Evolutionary conservation across 176 grass and related monocot genomes (phyloP), one percentile per base, ranked within the genome.

Genomic region (Musa itinerans): DNA sequence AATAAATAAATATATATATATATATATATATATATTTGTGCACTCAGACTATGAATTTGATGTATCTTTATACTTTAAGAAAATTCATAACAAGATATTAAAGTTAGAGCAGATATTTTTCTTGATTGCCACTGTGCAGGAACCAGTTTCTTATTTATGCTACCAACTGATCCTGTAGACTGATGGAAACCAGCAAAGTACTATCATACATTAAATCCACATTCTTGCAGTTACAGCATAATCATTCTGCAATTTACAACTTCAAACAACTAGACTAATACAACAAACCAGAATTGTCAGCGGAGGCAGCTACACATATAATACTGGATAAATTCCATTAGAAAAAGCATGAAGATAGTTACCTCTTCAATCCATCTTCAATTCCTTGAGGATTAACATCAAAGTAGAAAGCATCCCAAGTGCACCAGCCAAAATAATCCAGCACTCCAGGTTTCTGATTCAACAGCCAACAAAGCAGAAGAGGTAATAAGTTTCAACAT

Each of bases 381-480:
- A 80, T 80, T 63, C 78, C 78, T 72, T 53, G 8, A 17, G 78
- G 78, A 63, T 73, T 63, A 52, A 80, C 78, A 73, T 73, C 78
- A 64, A 80, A 80, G 53, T 80, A 80, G 56, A 80, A 80, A 64
- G 78, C 78, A 73, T 80, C 78, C 78, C 78, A 80, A 53, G 78
- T 80, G 55, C 78, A 80, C 78, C 78, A 80, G 11, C 78, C 78
- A 73, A 80, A 80, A 7, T 56, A 80, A 52, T 80, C 78, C 52
- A 80, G 58, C 11, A 80, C 73, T 53, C 11, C 69, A 20, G 78
- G 78, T 58, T 80, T 80, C 78, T 80, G 78, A 2, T 73, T 76
- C 74, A 76, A 76, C 15, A 63, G 19, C 4, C 34, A 43, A 43
- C 34, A 49, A 56, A 70, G 10, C 10, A 79, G 12, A 70, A 52